A percentile compares a stretch with the other conserved stretches of the same genome.
phyloP scores from a whole-genome alignment of 192 early-diverging fungal genomes.

The Pilaira anomala region DNA sequence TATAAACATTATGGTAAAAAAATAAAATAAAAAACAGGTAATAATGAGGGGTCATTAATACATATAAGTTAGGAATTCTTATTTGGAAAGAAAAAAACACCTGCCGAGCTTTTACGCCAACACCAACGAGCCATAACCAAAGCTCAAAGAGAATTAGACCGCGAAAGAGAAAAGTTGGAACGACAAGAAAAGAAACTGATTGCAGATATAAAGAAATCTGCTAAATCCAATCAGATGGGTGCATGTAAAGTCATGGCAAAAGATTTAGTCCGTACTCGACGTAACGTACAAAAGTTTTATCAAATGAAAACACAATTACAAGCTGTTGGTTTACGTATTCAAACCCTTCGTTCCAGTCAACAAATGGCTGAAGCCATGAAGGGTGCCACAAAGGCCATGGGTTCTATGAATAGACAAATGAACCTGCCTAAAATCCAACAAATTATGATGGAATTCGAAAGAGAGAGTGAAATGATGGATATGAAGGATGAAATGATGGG shows the following conservation, averaged over 20 bases:
- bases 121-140: constrained; percentile 85
- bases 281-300: constrained; percentile 95
- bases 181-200: constrained; percentile 94
- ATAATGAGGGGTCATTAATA: neutral
- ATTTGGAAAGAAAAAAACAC: constrained; percentile 79
- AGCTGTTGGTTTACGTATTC: constrained; percentile 82
- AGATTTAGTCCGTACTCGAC: constrained; percentile 92
- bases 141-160: constrained; percentile 90
- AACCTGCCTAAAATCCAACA: constrained; percentile 91
- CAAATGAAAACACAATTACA: constrained; percentile 94
- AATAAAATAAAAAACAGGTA: neutral
- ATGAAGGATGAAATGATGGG: constrained; percentile 99
- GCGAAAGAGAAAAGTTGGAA: constrained; percentile 86
- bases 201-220: constrained; percentile 87
- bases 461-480: constrained; percentile 93
- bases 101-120: constrained; percentile 87
- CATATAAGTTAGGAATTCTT: constrained; percentile 51
- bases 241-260: constrained; percentile 97
- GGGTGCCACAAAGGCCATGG: constrained; percentile 96
- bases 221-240: constrained; percentile 88
- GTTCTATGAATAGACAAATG: constrained; percentile 91
- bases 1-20: neutral
- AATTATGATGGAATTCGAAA: constrained; percentile 98
- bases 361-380: constrained; percentile 94
- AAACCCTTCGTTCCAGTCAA: constrained; percentile 91